Conservation (phyloP, 2,329 filamentous ascomycete genomes). For the Monilinia fructicola region DNA sequence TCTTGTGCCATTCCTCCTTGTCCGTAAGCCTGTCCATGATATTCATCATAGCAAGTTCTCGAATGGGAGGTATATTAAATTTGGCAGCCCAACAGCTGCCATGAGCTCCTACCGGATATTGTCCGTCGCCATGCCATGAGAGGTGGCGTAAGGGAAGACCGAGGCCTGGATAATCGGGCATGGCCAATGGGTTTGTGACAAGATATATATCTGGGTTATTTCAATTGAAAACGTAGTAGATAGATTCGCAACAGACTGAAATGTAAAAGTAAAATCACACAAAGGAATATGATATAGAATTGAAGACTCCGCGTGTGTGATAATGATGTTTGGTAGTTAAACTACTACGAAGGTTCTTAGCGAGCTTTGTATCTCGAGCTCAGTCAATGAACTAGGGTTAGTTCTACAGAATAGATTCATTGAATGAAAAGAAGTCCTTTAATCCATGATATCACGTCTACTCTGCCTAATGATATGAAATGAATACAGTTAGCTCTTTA, state of each 20-base stretch:
- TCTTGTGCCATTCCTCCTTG: constrained; percentile 35
- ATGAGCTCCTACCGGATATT: constrained; percentile 4
- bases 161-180: constrained; percentile 10
- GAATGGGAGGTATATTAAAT: constrained; percentile 19
- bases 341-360: neutral
- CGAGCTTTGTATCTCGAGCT: neutral
- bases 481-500: too few species aligned
- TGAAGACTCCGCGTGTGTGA: neutral
- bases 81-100: neutral
- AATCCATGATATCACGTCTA: neutral
- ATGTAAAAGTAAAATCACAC: too few species aligned
- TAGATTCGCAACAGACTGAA: neutral
- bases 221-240: too few species aligned
- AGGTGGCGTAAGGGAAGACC: neutral
- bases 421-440: too few species aligned
- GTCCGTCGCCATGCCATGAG: neutral
- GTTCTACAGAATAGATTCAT: too few species aligned
- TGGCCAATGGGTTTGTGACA: neutral
- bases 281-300: too few species aligned
- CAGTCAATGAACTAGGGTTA: neutral
- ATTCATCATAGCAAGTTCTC: constrained; percentile 36
- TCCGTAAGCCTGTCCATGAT: constrained; percentile 37
- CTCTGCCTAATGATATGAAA: neutral
- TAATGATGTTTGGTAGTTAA: too few species aligned
- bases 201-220: neutral